Base-by-base conservation (phyloP, 257 asterid genomes). In the Capsicum baccatum region DNA sequence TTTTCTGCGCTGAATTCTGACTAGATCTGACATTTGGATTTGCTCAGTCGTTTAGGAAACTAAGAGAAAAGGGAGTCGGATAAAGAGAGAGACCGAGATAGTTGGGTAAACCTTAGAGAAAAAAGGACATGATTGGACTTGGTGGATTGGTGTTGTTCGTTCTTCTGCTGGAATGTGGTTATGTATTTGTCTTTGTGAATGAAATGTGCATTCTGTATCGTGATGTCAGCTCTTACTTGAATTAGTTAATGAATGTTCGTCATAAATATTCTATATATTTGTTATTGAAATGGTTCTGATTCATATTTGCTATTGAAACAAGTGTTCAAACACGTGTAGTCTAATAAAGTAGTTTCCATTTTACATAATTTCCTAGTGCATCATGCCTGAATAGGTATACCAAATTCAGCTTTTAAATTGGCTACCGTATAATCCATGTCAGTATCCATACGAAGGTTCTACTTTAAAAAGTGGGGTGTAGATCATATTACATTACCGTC, bases 111-210 rank as follows among this genome's bases (percentile, higher is more conserved):
- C 0, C 56, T 70, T 70, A 44, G 79, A 12, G 9, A 17, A 60
- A 78, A 78, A 62, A 35, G 52, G 57, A 71, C 37, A 71, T 44
- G 57, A 17, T 44, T 71, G 79, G 26, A 42, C 35, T 9, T 17
- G 57, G 16, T 17, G 57, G 56, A 6, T 70, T 44, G 57, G 9
- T 9, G 79, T 70, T 12, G 33, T 70, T 70, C 17, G 9, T 44
- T 70, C 55, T 39, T 67, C 54, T 68, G 33, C 37, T 52, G 63
- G 81, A 76, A 52, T 76, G 63, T 26, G 63, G 63, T 52, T 76
- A 50, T 76, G 15, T 26, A 48, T 21, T 21, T 26, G 81, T 50
- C 21, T 21, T 74, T 74, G 81, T 7, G 62, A 74, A 74, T 52
- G 47, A 74, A 19, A 21, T 74, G 62, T 26, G 81, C 59, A 9